Base-by-base conservation (phyloP, 306 rosid species). In the Potentilla sterilis region DNA sequence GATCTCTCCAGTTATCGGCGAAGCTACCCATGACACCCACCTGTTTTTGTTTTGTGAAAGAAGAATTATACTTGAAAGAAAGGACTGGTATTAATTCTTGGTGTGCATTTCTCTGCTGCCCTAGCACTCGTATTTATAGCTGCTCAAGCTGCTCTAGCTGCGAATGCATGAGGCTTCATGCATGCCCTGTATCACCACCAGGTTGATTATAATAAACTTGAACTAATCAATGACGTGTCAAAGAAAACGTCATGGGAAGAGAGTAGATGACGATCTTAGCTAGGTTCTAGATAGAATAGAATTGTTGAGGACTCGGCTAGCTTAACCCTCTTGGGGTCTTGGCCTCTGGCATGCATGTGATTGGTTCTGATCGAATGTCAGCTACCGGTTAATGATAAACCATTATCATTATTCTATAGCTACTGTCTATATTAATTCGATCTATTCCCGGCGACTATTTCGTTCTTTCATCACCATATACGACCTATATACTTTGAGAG, bases 1-100 rank as follows among this genome's bases (percentile, higher is more conserved):
- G 83, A 3, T 81, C 32, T 68, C 67, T 63, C 92, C 92, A 51
- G 57, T 51, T 51, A 15, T 18, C 19, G 21, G 57, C 21, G 1
- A 51, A 51, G 21, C 19, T 22, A 51, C 9, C 0, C 57, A 51
- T 48, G 16, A 46, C 49, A 15, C 16, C 11, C 49, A 46, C 49
- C 16, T 46, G 52, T 18, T 51, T 16, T 16, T 51, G 57, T 51
- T 51, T 18, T 51, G 21, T 51, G 8, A 51, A 51, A 19, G 16
- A 47, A 14, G 19, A 47, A 14, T 47, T 47, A 18, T 47, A 18
- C 57, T 51, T 0, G 57, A 51, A 16, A 51, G 22, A 51, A 51
- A 51, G 10, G 22, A 51, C 18, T 51, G 57, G 21, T 51, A 18
- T 51, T 51, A 18, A 47, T 47, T 47, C 52, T 47, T 51, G 21